Evolutionary conservation across 257 asterid genomes (phyloP).

Genomic region (Petunia axillaris): DNA sequence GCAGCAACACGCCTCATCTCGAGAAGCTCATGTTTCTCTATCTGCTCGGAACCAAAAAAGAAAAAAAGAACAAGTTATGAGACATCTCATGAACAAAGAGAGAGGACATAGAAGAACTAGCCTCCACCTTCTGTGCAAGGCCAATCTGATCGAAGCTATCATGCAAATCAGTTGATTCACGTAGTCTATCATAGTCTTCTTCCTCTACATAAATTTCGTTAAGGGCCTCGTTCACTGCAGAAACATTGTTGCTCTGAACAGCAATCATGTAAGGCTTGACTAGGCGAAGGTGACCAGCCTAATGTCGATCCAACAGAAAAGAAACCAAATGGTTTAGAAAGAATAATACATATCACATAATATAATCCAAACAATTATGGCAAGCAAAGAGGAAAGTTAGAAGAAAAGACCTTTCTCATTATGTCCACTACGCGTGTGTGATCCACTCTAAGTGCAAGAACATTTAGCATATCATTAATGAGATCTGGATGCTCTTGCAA

Average conservation of each 20-base stretch:
- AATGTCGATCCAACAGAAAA: constrained; percentile 33
- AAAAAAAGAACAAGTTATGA: neutral
- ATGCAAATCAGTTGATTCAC: constrained; percentile 92
- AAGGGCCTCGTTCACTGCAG: constrained; percentile 98
- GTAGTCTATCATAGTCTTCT: constrained; percentile 95
- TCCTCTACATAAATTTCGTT: constrained; percentile 97
- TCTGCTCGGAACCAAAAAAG: constrained; percentile 49
- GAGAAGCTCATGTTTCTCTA: constrained; percentile 98
- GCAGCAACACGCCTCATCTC: constrained; percentile 99
- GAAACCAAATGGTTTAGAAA: constrained; percentile 33
- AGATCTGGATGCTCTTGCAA: constrained; percentile 98
- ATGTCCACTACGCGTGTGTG: constrained; percentile 98
- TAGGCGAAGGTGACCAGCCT: constrained; percentile 96
- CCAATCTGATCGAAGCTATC: constrained; percentile 98
- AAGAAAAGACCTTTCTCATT: constrained; percentile 80
- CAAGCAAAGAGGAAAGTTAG: constrained; percentile 17
- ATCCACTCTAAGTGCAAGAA: constrained; percentile 96
- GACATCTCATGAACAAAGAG: constrained; percentile 25
- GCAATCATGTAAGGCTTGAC: constrained; percentile 99
- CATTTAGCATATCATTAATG: constrained; percentile 92
- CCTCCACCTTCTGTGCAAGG: constrained; percentile 90
- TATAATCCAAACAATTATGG: constrained; percentile 6
- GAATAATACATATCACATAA: constrained; percentile 17
- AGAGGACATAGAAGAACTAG: constrained; percentile 24
- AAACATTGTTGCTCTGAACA: constrained; percentile 96